Evolutionary conservation across 2,329 filamentous ascomycete genomes (phyloP).

Genomic region (Botrytis pseudocinerea): DNA sequence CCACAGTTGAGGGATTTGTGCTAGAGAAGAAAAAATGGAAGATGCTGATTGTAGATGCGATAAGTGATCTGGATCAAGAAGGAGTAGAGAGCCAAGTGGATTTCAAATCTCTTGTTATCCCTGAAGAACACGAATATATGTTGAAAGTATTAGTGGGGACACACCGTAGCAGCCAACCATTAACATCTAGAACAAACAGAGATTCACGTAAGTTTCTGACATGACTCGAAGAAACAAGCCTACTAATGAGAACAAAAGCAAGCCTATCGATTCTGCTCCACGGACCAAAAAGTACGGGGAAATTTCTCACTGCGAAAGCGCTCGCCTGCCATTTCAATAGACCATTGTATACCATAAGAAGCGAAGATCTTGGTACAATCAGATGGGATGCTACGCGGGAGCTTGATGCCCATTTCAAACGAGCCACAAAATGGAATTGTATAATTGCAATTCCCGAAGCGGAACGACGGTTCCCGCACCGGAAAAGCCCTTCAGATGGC

Average conservation of each 20-base stretch:
- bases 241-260: background rate
- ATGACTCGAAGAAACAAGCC: too few relatives aligned
- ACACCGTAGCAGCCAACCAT: background rate
- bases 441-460: conserved; percentile 12
- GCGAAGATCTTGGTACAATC: background rate
- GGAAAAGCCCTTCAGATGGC: background rate
- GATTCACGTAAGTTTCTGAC: background rate
- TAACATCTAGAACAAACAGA: fast-evolving
- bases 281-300: background rate
- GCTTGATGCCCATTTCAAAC: conserved; percentile 1
- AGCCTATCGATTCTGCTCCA: conserved; percentile 13
- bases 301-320: background rate
- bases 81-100: background rate
- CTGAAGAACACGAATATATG: conserved; percentile 1
- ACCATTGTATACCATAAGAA: conserved; percentile 1
- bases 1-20: background rate
- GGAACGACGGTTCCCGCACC: background rate
- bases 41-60: background rate
- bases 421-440: conserved; percentile 12
- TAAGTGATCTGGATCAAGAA: background rate
- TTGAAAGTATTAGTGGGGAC: conserved; percentile 11
- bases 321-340: conserved; percentile 6
- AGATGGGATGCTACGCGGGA: background rate
- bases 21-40: background rate
- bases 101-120: background rate